Evolutionary conservation across 371 early-diverging fungal species (phyloP), one percentile per base, ranked within the genome.

Genomic region (Phascolomyces articulosus): DNA sequence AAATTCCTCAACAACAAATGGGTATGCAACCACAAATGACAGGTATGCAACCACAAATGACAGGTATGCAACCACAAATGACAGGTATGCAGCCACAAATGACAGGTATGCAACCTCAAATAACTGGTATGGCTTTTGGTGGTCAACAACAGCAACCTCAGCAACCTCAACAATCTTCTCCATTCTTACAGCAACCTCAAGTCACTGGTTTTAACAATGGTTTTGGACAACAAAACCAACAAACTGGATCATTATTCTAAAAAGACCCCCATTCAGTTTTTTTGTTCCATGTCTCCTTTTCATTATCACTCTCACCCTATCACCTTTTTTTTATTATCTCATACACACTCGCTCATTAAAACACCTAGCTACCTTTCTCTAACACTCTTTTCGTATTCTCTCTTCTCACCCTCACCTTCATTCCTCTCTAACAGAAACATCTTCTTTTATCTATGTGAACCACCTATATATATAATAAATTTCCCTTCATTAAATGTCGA

Each of bases 1-100:
- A 20, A 51, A 1, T 51, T 10, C 51, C 21, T 1, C 51, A 23
- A 7, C 51, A 21, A 1, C 51, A 51, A n/a, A 51, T 23, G 23
- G 51, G 51, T 23, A 51, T 51, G 51, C 51, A 51, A 24, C 24
- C 51, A 23, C 51, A 63, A 56, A 28, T 57, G 49, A 38, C 23
- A 41, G 51, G 51, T 1, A 51, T 51, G 51, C 44, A 44, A 2
- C 44, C 44, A 7, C 51, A 63, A 56, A 28, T 57, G 49, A 38
- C 23, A 63, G 51, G 51, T 18, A 51, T 51, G 51, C n/a, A 34
- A 34, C 34, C 34, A 0, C 34, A 34, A 34, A 11, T 18, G 51
- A 51, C n/a, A n/a, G 51, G 51, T n/a, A 51, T 51, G 51, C 51
- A 51, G 23, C 51, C 51, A 0, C 51, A 63, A 56, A 28, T 57